phyloP scores from a whole-genome alignment of 257 asterid species.

The Coffea eugenioides region DNA sequence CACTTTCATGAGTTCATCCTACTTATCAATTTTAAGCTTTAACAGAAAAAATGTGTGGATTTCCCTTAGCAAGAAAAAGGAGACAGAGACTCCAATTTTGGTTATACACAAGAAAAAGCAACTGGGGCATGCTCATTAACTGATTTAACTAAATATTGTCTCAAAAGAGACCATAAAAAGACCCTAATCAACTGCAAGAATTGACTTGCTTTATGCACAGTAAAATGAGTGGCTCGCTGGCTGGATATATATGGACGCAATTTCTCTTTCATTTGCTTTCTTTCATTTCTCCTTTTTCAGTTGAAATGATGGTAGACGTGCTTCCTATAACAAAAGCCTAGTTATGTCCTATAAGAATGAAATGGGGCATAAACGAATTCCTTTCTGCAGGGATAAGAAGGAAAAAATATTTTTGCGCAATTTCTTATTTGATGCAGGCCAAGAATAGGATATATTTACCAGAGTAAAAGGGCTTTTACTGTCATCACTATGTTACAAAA shows the following conservation, averaged over 20 bases:
- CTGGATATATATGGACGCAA: neutral
- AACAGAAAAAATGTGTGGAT: neutral
- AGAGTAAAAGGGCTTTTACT: neutral
- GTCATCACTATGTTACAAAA: neutral
- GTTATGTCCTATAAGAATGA: neutral
- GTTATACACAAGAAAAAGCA: neutral
- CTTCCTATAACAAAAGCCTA: neutral
- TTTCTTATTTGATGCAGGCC: neutral
- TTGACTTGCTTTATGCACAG: constrained; percentile 10
- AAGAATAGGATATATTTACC: neutral
- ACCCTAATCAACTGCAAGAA: neutral
- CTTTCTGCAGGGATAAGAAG: neutral
- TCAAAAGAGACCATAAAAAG: constrained; percentile 5
- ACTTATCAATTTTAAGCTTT: neutral
- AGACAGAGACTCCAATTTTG: neutral
- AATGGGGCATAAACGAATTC: neutral
- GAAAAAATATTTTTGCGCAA: neutral
- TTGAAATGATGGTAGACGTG: constrained; percentile 15
- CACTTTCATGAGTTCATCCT: neutral
- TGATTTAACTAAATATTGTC: constrained; percentile 20
- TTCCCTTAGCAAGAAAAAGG: neutral
- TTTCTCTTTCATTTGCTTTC: constrained; percentile 3
- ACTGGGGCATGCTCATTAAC: constrained; percentile 5
- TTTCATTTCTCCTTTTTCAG: constrained; percentile 7
- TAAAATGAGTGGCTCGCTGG: neutral